Conservation (phyloP, 2,329 filamentous ascomycete species). For the Akanthomyces lecanii region DNA sequence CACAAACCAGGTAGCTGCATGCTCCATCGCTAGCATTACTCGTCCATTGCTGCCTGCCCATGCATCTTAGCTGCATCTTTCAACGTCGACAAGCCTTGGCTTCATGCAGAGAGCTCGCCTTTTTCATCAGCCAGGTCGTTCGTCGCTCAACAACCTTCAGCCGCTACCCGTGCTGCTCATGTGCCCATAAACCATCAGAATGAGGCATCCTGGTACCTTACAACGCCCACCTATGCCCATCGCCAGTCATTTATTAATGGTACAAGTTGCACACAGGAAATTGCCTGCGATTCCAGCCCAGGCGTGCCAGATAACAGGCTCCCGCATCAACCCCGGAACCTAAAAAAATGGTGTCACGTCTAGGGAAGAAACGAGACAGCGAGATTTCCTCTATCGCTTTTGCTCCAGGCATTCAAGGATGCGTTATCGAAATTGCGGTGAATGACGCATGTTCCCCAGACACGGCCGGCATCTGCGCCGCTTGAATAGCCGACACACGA, state of each 20-base stretch:
- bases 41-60: background rate
- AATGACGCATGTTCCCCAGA: constrained; percentile 14
- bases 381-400: background rate
- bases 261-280: background rate
- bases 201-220: constrained; percentile 6
- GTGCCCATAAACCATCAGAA: background rate
- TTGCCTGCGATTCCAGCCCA: background rate
- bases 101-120: constrained; percentile 2
- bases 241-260: background rate
- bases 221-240: background rate
- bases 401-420: background rate
- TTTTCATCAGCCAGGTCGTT: background rate
- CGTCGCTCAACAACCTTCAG: background rate
- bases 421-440: constrained; percentile 11
- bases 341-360: constrained; percentile 8
- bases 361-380: background rate
- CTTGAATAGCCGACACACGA: constrained; percentile 1
- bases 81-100: constrained; percentile 11
- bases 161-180: background rate
- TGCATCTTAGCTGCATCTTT: constrained; percentile 11
- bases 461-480: background rate
- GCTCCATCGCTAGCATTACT: background rate
- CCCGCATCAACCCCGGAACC: background rate
- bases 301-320: background rate
- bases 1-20: background rate